Percentiles rank a stretch among this genome's conserved stretches.
These are phyloP conservation scores for Candida sphagnicola DNA, from an alignment of 805 yeast species.

Conservation along the genomic window DNA sequence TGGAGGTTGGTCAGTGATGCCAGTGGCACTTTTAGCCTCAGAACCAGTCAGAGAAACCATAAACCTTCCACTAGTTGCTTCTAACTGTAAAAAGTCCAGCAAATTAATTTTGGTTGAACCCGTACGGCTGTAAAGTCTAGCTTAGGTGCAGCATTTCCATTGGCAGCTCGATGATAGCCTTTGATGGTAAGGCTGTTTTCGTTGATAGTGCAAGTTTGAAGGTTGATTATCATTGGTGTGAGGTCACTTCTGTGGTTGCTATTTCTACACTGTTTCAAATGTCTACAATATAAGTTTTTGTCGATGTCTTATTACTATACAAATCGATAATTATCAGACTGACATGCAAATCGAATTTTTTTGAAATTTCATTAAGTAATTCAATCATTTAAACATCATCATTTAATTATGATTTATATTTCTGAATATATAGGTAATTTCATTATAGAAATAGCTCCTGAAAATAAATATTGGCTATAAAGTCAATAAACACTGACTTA, in stretches of 20 bases:
- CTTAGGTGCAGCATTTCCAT: no score
- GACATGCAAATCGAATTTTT: constrained; percentile 39
- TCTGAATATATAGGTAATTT: background rate
- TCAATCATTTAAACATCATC: constrained; percentile 14
- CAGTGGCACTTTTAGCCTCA: background rate
- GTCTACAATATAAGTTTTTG: no score
- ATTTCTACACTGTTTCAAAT: no score
- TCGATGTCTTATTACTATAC: background rate
- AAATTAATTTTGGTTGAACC: no score
- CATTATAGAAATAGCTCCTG: background rate
- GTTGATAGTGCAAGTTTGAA: no score
- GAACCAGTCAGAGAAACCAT: background rate
- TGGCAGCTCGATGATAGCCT: no score
- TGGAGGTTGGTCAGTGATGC: constrained; percentile 14
- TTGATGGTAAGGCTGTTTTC: no score
- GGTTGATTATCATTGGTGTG: no score
- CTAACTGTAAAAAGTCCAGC: no score
- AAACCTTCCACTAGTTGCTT: background rate
- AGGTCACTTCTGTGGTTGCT: no score
- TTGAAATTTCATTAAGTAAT: constrained; percentile 20
- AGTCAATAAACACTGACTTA: no score
- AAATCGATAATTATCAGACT: constrained; percentile 25
- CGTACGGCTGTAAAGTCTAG: no score
- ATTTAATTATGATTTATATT: constrained; percentile 7
- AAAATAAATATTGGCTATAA: background rate